A percentile compares a stretch with the other conserved stretches of the same genome.
Evolutionary conservation across 2,329 filamentous ascomycete species (phyloP).

Genomic region (Phaeosphaeria sp.): DNA sequence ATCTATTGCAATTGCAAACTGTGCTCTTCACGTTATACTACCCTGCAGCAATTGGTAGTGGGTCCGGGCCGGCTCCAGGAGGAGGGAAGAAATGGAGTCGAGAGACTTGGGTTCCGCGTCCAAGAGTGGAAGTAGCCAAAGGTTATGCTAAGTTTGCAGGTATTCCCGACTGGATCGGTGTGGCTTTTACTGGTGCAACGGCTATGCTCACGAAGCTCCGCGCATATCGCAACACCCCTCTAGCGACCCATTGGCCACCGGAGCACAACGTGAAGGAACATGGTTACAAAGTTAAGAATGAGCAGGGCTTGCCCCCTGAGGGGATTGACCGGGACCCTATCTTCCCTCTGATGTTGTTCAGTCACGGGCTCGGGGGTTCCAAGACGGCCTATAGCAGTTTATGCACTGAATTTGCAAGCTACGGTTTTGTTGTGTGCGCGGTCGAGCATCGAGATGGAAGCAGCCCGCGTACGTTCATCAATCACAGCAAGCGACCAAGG

Average conservation of each 20-base stretch:
- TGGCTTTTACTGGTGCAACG: slow-evolving; percentile 63
- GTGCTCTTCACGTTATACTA: slow-evolving; percentile 72
- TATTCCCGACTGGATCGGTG: slow-evolving; percentile 53
- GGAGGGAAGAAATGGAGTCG: slow-evolving; percentile 57
- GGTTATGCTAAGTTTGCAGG: slow-evolving; percentile 69
- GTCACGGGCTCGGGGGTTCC: slow-evolving; percentile 69
- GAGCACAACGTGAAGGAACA: slow-evolving; percentile 47
- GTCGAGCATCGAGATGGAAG: slow-evolving; percentile 71
- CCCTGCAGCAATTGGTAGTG: slow-evolving; percentile 58
- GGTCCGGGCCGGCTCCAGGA: slow-evolving; percentile 47
- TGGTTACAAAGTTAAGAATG: slow-evolving; percentile 51
- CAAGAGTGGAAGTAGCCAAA: slow-evolving; percentile 61
- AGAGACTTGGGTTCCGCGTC: slow-evolving; percentile 68
- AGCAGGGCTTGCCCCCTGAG: slow-evolving; percentile 48
- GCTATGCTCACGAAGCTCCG: slow-evolving; percentile 70
- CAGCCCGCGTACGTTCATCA: slow-evolving; percentile 67
- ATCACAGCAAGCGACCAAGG: slow-evolving; percentile 53
- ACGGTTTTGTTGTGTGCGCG: slow-evolving; percentile 69
- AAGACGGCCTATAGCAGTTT: slow-evolving; percentile 67
- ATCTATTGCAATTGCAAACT: slow-evolving; percentile 62
- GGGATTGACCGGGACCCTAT: slow-evolving; percentile 47
- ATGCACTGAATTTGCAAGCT: slow-evolving; percentile 70
- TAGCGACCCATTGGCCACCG: slow-evolving; percentile 63
- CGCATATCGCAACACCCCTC: slow-evolving; percentile 65
- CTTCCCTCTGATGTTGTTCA: slow-evolving; percentile 71